These are phyloP conservation scores for Plantago coronopus DNA, from an alignment of 305 asterid genomes.

Conservation along the genomic window DNA sequence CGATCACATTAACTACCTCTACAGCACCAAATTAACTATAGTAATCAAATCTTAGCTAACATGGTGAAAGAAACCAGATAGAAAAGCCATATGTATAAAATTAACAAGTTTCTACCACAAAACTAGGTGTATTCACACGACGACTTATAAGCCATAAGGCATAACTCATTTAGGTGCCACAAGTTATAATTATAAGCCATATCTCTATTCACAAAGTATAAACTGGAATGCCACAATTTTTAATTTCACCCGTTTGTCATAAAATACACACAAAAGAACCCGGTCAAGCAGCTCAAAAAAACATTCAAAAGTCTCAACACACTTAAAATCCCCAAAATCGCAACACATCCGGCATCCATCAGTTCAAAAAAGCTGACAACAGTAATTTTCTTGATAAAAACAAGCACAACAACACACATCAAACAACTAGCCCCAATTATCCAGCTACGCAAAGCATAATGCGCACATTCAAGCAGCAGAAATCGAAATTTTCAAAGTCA, in stretches of 20 bases:
- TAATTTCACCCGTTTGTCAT: background rate
- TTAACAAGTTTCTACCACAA: too few relatives aligned
- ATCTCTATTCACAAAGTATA: too few relatives aligned
- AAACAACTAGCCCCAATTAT: background rate
- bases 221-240: too few relatives aligned
- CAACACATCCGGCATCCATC: background rate
- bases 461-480: background rate
- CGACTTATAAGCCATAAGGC: too few relatives aligned
- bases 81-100: background rate
- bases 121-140: too few relatives aligned
- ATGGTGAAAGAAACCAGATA: background rate
- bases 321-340: background rate
- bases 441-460: background rate
- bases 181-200: too few relatives aligned
- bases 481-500: background rate
- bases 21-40: background rate
- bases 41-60: background rate
- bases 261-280: background rate
- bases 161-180: background rate
- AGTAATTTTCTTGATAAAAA: background rate
- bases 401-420: background rate
- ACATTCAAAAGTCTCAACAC: background rate
- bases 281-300: background rate
- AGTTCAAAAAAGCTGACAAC: background rate
- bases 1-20: background rate